Base-by-base conservation (phyloP, 805 yeast genomes). In the Komagataella ulmi region DNA sequence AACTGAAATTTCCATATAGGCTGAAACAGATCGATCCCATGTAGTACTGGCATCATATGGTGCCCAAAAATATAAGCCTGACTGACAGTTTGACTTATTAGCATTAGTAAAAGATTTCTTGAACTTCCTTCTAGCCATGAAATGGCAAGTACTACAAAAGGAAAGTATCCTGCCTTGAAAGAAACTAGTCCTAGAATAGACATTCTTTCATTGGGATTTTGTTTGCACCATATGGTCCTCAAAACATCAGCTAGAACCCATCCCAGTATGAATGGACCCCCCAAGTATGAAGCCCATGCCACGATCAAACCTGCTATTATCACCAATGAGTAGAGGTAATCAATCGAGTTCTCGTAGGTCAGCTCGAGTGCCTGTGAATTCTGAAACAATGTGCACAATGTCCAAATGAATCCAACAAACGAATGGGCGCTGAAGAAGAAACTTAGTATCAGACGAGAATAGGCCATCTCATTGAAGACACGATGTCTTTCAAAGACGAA, bases 151-250 rank as follows among this genome's bases (percentile, higher is more conserved):
- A 66, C 54, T 24, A 70, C 62, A 64, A 72, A 67, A 2, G 80
- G 79, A 19, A 72, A 53, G 56, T 76, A 74, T 24, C 72, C 67
- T 2, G 77, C 71, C 21, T 64, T 60, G 45, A 77, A 60, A n/a
- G 57, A 64, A 48, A 70, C 55, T 4, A 79, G 49, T 6, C 78
- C 74, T 54, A 76, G 56, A 30, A 76, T 54, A 4, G 68, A 57
- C 17, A 77, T 56, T 43, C 65, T 64, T 14, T 65, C 63, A 43
- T 68, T 67, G 3, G 78, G 76, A 53, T 71, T 67, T 17, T 72
- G 68, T 24, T 78, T 65, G 3, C 80, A 68, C 72, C 78, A 71
- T 24, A 78, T 61, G 55, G 74, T 78, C 7, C 71, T 58, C 46
- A 78, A 54, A 6, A 65, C 58, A 24, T 65, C 66, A 45, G 61